Percentiles rank a stretch among this genome's conserved stretches.
phyloP scores from a whole-genome alignment of 495 filamentous ascomycete species.

The Arthonia radiata region DNA sequence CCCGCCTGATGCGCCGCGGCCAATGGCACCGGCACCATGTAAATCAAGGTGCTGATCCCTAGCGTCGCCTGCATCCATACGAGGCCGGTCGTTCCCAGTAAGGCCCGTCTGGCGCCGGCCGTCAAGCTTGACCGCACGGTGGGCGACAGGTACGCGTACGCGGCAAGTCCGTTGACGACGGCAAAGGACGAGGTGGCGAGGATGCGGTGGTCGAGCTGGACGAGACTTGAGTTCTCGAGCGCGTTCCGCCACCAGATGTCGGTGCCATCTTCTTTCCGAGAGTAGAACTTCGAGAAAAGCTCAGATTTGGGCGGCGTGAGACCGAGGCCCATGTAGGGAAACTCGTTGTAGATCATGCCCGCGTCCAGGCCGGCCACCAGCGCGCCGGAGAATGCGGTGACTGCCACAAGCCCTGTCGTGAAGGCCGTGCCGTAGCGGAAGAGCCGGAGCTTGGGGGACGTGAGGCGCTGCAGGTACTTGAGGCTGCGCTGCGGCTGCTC shows the following conservation, averaged over 20 bases:
- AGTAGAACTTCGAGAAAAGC: constrained; percentile 69
- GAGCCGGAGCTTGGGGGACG: constrained; percentile 34
- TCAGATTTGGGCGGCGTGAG: constrained; percentile 58
- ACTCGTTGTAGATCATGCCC: constrained; percentile 93
- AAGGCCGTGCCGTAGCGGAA: constrained; percentile 51
- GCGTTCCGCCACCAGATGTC: constrained; percentile 92
- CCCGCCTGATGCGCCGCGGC: constrained; percentile 90
- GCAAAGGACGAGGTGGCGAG: constrained; percentile 75
- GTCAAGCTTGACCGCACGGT: constrained; percentile 39
- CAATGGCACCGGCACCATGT: constrained; percentile 70
- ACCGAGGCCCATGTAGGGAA: constrained; percentile 78
- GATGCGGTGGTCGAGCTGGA: constrained; percentile 88
- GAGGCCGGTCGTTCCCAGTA: constrained; percentile 61
- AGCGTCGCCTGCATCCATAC: constrained; percentile 59
- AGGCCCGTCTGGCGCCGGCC: constrained; percentile 35
- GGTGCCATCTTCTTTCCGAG: constrained; percentile 40
- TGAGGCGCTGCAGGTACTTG: constrained; percentile 30
- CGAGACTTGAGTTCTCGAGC: constrained; percentile 84
- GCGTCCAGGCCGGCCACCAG: constrained; percentile 89
- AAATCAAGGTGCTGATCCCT: constrained; percentile 73
- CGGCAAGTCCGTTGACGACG: constrained; percentile 48
- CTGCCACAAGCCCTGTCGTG: constrained; percentile 58
- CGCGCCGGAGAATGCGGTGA: constrained; percentile 75
- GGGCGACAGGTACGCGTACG: constrained; percentile 41
- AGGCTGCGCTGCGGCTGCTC: constrained; percentile 20